Evolutionary conservation across 179 eudicot species (phyloP), one percentile per base, ranked within the genome.

Genomic region (Corrigiola litoralis): DNA sequence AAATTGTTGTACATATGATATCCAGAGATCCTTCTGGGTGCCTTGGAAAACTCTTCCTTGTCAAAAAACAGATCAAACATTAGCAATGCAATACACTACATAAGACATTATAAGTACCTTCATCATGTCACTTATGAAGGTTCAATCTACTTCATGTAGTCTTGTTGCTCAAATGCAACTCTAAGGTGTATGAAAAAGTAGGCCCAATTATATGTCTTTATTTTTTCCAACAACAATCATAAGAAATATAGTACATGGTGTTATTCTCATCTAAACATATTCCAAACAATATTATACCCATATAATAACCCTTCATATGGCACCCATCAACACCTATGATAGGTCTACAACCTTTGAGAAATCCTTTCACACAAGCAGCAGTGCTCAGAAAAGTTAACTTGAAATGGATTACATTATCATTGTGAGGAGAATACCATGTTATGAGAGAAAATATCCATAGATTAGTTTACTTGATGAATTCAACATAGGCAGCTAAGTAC

Each of bases 171-270:
- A 31, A 62, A 62, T 6, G 27, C 11, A 3, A 62, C 31, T 2
- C 1, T 46, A 0, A 63, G 1, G 8, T 63, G 47, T 63, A 42
- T 63, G 28, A 62, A 63, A n/a, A 48, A 63, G 21, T 63, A 47
- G 6, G 31, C 1, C 67, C 56, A 63, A 42, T 18, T 41, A 3
- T 41, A 24, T 1, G 9, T 27, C 5, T 6, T 41, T 17, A n/a
- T 59, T 37, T 2, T 29, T 29, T 1, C 24, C 59, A 4, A 65
- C 69, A 36, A 65, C 29, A n/a, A 1, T 9, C 60, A 65, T 52
- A 65, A 1, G 28, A 42, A 45, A 62, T 29, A 5, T 2, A 2
- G 8, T 27, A 62, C 0, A 45, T 2, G 5, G 28, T n/a, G 17
- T 62, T 45, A 7, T 62, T 62, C 9, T 17, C 44, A 62, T 46